These are phyloP conservation scores for Haplosporangium gracile DNA, from an alignment of 192 early-diverging fungal species.

Conservation along the genomic window DNA sequence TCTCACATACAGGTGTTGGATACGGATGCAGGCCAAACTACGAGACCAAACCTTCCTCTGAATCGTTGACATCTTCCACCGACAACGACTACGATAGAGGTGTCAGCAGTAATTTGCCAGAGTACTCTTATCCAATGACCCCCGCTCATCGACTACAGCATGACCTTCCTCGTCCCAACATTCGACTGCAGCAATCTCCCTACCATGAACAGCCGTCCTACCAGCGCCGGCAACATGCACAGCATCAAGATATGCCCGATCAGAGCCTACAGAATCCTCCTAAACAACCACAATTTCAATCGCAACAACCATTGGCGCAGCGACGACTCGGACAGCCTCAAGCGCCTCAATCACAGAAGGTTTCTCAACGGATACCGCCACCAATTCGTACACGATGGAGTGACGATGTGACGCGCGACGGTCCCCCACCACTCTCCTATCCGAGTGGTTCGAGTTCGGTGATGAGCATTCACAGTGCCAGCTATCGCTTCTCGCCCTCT, in stretches of 20 bases:
- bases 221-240: slow-evolving; percentile 1
- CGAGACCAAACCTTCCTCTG: background rate
- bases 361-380: slow-evolving; percentile 14
- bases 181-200: background rate
- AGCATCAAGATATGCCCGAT: background rate
- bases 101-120: slow-evolving; percentile 35
- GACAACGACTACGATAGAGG: slow-evolving; percentile 10
- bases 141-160: slow-evolving; percentile 9
- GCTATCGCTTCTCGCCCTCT: slow-evolving; percentile 22
- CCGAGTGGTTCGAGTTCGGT: slow-evolving; percentile 12
- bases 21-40: background rate
- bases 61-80: background rate
- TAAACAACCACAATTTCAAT: background rate
- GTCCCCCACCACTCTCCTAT: slow-evolving; percentile 21
- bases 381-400: slow-evolving; percentile 34
- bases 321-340: background rate
- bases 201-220: slow-evolving; percentile 2
- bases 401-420: background rate
- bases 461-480: slow-evolving; percentile 9
- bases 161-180: background rate
- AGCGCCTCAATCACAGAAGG: background rate
- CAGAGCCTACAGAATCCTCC: background rate
- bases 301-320: background rate
- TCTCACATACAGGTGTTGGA: background rate
- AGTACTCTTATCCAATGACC: slow-evolving; percentile 35